phyloP scores from a whole-genome alignment of 371 early-diverging fungal genomes.

The Mucor piriformis region DNA sequence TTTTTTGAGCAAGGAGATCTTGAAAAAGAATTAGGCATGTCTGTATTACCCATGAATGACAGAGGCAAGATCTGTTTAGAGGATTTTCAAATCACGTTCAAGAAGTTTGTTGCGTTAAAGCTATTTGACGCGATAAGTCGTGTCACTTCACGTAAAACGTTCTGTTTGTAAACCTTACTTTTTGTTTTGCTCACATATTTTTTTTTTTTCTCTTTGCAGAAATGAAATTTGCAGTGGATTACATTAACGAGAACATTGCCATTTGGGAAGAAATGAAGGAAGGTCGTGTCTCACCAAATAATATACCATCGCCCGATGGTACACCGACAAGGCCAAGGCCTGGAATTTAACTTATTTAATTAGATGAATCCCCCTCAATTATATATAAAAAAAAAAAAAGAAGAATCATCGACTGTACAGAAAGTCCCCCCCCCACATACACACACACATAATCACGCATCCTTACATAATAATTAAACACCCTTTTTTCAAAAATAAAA shows the following conservation, averaged over 20 bases:
- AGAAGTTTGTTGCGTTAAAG: constrained; percentile 41
- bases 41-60: constrained; percentile 44
- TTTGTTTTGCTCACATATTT: not conserved
- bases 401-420: constrained; percentile 26
- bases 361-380: too few relatives aligned
- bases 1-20: constrained; percentile 69
- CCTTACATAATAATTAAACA: too few relatives aligned
- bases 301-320: not conserved
- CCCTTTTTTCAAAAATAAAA: too few relatives aligned
- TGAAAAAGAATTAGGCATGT: constrained; percentile 65
- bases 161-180: not conserved
- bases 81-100: constrained; percentile 47
- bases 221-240: constrained; percentile 43
- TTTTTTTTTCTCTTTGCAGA: constrained; percentile 17
- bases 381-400: not conserved
- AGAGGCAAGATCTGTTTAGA: constrained; percentile 41
- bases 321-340: not conserved
- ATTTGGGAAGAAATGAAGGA: constrained; percentile 35
- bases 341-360: not conserved
- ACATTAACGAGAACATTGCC: constrained; percentile 36
- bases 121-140: constrained; percentile 36
- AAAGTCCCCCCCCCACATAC: too few relatives aligned
- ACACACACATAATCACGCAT: not conserved
- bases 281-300: not conserved
- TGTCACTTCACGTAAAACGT: constrained; percentile 40